A percentile compares a stretch with the other conserved stretches of the same genome.
Evolutionary conservation across 2,329 filamentous ascomycete species (phyloP).

Genomic region (Ploettnerulaceae sp.): DNA sequence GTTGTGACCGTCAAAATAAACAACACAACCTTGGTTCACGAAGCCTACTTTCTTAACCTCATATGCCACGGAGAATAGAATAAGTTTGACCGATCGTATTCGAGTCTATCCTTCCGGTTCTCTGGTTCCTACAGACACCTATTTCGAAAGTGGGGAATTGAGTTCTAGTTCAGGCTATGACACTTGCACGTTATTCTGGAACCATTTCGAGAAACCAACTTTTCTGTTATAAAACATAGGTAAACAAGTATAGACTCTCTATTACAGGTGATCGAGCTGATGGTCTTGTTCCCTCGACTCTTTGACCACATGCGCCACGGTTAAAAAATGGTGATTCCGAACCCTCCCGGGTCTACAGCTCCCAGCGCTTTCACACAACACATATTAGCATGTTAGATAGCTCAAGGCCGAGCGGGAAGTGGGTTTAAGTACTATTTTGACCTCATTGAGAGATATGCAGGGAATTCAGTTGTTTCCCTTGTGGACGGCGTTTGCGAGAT

Average conservation of each 20-base stretch:
- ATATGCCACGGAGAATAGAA: no score
- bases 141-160: constrained; percentile 5
- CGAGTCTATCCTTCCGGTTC: neutral
- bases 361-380: no score
- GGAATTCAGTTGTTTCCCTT: neutral
- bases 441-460: neutral
- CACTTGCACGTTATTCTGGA: constrained; percentile 6
- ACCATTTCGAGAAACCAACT: no score
- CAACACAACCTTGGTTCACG: neutral
- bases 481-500: neutral
- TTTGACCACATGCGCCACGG: constrained; percentile 5
- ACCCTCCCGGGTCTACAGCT: neutral
- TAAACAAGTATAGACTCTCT: no score
- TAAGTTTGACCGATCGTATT: no score
- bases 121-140: no score
- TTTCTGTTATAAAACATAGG: no score
- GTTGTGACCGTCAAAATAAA: neutral
- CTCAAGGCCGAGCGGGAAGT: no score
- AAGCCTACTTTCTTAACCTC: neutral
- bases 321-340: neutral
- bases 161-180: neutral
- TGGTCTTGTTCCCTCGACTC: neutral
- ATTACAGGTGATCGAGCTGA: no score
- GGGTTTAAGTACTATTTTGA: no score
- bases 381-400: no score